These are phyloP conservation scores for Leccinum pachyderme DNA, from an alignment of 1,284 basidiomycete genomes.

Conservation along the genomic window DNA sequence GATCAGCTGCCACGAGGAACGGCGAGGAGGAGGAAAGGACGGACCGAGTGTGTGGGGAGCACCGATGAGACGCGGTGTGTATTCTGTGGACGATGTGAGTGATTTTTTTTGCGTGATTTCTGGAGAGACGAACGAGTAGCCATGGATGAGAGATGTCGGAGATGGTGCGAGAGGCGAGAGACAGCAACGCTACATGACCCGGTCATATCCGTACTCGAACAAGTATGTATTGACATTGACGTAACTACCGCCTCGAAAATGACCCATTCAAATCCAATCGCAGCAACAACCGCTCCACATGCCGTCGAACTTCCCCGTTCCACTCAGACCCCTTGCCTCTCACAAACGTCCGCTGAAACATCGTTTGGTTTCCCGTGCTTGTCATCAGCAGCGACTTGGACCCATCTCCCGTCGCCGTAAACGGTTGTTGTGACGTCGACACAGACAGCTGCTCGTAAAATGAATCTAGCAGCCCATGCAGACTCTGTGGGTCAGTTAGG, in stretches of 20 bases:
- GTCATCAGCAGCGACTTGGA: slow-evolving; percentile 68
- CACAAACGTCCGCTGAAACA: slow-evolving; percentile 47
- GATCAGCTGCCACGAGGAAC: slow-evolving; percentile 15
- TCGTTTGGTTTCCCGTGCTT: slow-evolving; percentile 59
- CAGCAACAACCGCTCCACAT: slow-evolving; percentile 79
- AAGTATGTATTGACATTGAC: not conserved
- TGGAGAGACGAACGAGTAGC: slow-evolving; percentile 43
- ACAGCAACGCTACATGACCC: slow-evolving; percentile 34
- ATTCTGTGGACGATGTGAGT: slow-evolving; percentile 44
- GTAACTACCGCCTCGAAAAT: slow-evolving; percentile 52
- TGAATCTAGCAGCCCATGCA: slow-evolving; percentile 61
- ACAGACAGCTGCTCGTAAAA: slow-evolving; percentile 79
- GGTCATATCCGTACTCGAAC: slow-evolving; percentile 29
- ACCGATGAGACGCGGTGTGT: slow-evolving; percentile 76
- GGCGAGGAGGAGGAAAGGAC: slow-evolving; percentile 19
- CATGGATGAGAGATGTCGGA: slow-evolving; percentile 57
- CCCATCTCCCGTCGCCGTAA: slow-evolving; percentile 53
- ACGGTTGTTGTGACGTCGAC: slow-evolving; percentile 69
- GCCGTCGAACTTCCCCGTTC: slow-evolving; percentile 67
- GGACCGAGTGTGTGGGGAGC: slow-evolving; percentile 91
- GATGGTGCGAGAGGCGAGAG: slow-evolving; percentile 56
- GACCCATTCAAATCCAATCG: slow-evolving; percentile 84
- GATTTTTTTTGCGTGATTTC: slow-evolving; percentile 2
- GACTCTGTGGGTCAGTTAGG: slow-evolving; percentile 41
- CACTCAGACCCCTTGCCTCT: slow-evolving; percentile 49